A percentile compares a stretch with the other conserved stretches of the same genome.
Evolutionary conservation across 345 rosid species (phyloP).

Genomic region (Clausena lansium): DNA sequence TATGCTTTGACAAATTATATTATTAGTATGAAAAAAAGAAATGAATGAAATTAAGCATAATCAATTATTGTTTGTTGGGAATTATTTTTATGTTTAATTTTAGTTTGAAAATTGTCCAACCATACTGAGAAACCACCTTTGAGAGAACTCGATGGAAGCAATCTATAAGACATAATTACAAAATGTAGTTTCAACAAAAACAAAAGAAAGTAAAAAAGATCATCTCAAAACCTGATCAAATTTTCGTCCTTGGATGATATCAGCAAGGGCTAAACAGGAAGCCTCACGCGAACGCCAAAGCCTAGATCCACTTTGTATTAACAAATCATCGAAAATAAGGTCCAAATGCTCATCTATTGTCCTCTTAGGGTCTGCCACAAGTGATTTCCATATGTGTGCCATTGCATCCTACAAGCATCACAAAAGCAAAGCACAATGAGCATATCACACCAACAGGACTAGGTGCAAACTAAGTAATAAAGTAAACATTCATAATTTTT

Average conservation of each 20-base stretch:
- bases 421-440: conserved; percentile 22
- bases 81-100: too few species aligned
- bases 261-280: conserved; percentile 91
- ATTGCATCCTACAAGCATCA: conserved; percentile 73
- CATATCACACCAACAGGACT: background rate
- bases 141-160: background rate
- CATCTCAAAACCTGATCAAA: conserved; percentile 70
- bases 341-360: conserved; percentile 85
- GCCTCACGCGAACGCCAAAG: conserved; percentile 99
- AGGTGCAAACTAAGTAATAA: background rate
- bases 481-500: background rate
- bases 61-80: background rate
- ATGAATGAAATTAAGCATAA: background rate
- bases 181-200: background rate
- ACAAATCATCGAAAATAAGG: conserved; percentile 75
- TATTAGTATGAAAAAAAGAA: background rate
- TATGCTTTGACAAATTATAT: background rate
- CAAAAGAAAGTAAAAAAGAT: conserved; percentile 6
- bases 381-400: conserved; percentile 96
- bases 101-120: background rate
- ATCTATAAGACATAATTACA: background rate
- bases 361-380: conserved; percentile 74
- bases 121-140: background rate
- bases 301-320: conserved; percentile 80
- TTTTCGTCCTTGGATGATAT: conserved; percentile 88